Conservation (phyloP, 2,329 filamentous ascomycete genomes). For the Colletotrichum limetticola region DNA sequence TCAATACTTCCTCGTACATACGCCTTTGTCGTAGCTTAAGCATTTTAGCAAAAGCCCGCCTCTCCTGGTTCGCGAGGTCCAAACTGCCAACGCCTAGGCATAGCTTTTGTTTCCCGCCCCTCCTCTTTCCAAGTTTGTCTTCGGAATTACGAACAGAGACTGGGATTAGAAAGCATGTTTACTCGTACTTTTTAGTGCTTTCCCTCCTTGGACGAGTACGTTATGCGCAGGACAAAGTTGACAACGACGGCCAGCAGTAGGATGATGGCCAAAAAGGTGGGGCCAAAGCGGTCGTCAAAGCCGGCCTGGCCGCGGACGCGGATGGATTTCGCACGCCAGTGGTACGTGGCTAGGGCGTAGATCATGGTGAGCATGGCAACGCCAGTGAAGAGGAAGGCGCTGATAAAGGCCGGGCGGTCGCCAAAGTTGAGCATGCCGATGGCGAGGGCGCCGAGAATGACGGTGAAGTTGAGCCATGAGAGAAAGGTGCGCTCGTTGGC, state of each 20-base stretch:
- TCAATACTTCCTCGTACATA: neutral
- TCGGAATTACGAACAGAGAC: too few relatives aligned
- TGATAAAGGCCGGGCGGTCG: constrained; percentile 93
- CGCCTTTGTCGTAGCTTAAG: neutral
- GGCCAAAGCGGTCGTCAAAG: constrained; percentile 96
- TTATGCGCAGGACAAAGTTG: constrained; percentile 89
- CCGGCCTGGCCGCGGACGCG: constrained; percentile 90
- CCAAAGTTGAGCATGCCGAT: constrained; percentile 99
- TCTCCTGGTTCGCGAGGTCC: neutral
- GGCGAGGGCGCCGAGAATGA: constrained; percentile 95
- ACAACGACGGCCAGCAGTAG: constrained; percentile 90
- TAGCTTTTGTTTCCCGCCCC: neutral
- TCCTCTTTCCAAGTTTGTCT: too few relatives aligned
- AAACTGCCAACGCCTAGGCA: neutral
- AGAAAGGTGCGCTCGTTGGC: constrained; percentile 99
- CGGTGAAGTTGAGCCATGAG: constrained; percentile 99
- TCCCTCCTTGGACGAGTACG: constrained; percentile 52
- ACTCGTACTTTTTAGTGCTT: constrained; percentile 32
- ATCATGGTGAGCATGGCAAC: constrained; percentile 96
- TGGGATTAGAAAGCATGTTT: too few relatives aligned
- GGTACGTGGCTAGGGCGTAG: constrained; percentile 94
- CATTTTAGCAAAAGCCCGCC: neutral
- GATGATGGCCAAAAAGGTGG: constrained; percentile 88
- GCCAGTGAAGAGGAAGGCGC: constrained; percentile 90
- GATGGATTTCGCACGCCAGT: constrained; percentile 96